Percentiles rank a stretch among this genome's conserved stretches.
phyloP scores from a whole-genome alignment of 352 stramenopile genomes.

The Globisporangium rhizosaccharum region DNA sequence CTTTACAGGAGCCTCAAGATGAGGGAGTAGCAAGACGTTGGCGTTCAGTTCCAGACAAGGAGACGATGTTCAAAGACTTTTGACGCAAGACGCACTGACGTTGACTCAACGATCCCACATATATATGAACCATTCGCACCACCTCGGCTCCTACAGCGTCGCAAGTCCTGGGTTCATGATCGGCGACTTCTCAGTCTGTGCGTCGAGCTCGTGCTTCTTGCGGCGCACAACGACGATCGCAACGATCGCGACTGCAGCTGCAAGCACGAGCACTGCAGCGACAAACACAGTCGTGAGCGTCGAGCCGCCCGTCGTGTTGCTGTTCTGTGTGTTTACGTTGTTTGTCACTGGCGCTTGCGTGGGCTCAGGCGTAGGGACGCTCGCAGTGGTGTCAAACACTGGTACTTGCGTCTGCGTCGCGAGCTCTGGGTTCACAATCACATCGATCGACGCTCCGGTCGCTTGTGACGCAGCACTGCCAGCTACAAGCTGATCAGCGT shows the following conservation, averaged over 20 bases:
- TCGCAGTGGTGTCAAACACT: neutral
- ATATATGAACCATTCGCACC: neutral
- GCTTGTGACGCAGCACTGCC: neutral
- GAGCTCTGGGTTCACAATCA: neutral
- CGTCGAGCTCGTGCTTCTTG: constrained; percentile 28
- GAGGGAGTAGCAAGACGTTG: too few species aligned
- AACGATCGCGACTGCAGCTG: constrained; percentile 11
- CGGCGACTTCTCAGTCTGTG: constrained; percentile 22
- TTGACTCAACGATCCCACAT: too few species aligned
- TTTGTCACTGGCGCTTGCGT: neutral
- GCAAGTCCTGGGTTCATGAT: constrained; percentile 13
- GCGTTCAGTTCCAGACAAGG: too few species aligned
- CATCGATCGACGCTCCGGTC: neutral
- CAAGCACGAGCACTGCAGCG: constrained; percentile 12
- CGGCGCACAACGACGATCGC: constrained; percentile 27
- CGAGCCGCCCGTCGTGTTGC: neutral
- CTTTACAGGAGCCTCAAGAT: too few species aligned
- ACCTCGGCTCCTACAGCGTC: constrained; percentile 12
- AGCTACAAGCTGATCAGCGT: constrained; percentile 1
- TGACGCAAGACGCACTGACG: too few species aligned
- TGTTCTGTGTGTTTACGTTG: constrained; percentile 4
- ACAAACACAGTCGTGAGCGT: constrained; percentile 9
- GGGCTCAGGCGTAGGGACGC: neutral
- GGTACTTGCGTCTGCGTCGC: neutral
- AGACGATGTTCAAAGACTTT: too few species aligned